A percentile compares a stretch with the other conserved stretches of the same genome.
phyloP scores from a whole-genome alignment of 2,329 filamentous ascomycete species.

The Chalaropsis ovoidea region DNA sequence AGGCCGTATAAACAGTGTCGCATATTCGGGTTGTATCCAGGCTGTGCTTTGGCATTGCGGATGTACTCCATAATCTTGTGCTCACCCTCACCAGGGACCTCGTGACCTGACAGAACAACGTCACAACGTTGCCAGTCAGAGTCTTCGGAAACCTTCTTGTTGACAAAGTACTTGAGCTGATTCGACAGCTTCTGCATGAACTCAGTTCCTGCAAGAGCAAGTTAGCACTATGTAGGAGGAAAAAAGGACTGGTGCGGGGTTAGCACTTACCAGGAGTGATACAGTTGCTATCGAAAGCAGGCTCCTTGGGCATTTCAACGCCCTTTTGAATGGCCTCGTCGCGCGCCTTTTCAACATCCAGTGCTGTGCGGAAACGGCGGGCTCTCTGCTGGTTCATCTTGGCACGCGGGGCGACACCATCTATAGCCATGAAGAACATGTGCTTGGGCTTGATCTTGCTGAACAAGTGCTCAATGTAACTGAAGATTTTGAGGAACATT shows the following conservation, averaged over 20 bases:
- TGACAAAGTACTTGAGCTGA: slow-evolving; percentile 96
- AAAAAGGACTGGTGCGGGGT: background rate
- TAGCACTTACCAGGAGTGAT: slow-evolving; percentile 66
- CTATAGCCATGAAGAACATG: slow-evolving; percentile 99
- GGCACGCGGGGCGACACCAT: slow-evolving; percentile 90
- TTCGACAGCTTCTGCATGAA: slow-evolving; percentile 96
- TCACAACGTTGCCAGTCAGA: slow-evolving; percentile 95
- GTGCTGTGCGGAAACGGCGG: slow-evolving; percentile 83
- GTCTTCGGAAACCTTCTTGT: slow-evolving; percentile 96
- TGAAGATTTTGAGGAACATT: slow-evolving; percentile 99
- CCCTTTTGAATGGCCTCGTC: slow-evolving; percentile 88
- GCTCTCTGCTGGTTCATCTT: slow-evolving; percentile 99
- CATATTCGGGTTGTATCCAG: slow-evolving; percentile 81
- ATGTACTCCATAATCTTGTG: slow-evolving; percentile 99
- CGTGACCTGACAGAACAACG: slow-evolving; percentile 90
- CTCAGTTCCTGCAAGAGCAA: slow-evolving; percentile 49
- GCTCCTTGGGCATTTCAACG: slow-evolving; percentile 85
- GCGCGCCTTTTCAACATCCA: slow-evolving; percentile 79
- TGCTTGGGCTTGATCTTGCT: slow-evolving; percentile 98
- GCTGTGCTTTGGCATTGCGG: slow-evolving; percentile 89
- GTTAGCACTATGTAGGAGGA: slow-evolving; percentile 25
- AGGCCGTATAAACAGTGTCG: slow-evolving; percentile 95
- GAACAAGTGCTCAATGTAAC: slow-evolving; percentile 97
- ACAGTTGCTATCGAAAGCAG: slow-evolving; percentile 96
- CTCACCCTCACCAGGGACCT: slow-evolving; percentile 94